Conservation (phyloP, 2,329 filamentous ascomycete genomes). For the Penicillium sp. region DNA sequence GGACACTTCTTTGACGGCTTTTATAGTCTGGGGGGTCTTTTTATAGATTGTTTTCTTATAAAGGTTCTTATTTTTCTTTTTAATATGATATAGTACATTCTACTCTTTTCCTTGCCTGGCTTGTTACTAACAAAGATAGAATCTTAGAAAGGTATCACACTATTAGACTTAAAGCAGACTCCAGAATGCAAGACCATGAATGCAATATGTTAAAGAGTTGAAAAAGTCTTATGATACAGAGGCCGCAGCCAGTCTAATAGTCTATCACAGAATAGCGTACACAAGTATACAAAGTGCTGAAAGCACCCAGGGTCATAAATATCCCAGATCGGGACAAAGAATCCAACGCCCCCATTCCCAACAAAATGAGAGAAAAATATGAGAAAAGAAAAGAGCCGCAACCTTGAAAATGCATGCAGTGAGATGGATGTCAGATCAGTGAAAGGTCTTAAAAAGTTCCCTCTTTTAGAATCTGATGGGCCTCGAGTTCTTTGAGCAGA, state of each 20-base stretch:
- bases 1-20: background rate
- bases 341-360: slow-evolving; percentile 18
- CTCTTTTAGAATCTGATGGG: slow-evolving; percentile 39
- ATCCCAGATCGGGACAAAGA: slow-evolving; percentile 11
- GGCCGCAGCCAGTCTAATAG: slow-evolving; percentile 21
- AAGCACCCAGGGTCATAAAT: slow-evolving; percentile 9
- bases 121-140: too few relatives aligned
- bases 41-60: too few relatives aligned
- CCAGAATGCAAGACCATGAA: background rate
- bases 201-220: slow-evolving; percentile 1
- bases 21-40: background rate
- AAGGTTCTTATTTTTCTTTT: too few relatives aligned
- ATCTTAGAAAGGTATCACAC: too few relatives aligned
- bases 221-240: slow-evolving; percentile 20
- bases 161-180: too few relatives aligned
- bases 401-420: slow-evolving; percentile 13
- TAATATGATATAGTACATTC: too few relatives aligned
- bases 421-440: slow-evolving; percentile 4
- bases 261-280: slow-evolving; percentile 18
- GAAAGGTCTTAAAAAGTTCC: slow-evolving; percentile 17
- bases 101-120: too few relatives aligned
- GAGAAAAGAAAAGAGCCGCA: slow-evolving; percentile 15
- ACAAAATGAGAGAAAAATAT: slow-evolving; percentile 13
- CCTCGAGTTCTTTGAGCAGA: slow-evolving; percentile 73
- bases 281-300: slow-evolving; percentile 16